phyloP scores from a whole-genome alignment of 2,329 filamentous ascomycete genomes.

The Curvularia spicifera region DNA sequence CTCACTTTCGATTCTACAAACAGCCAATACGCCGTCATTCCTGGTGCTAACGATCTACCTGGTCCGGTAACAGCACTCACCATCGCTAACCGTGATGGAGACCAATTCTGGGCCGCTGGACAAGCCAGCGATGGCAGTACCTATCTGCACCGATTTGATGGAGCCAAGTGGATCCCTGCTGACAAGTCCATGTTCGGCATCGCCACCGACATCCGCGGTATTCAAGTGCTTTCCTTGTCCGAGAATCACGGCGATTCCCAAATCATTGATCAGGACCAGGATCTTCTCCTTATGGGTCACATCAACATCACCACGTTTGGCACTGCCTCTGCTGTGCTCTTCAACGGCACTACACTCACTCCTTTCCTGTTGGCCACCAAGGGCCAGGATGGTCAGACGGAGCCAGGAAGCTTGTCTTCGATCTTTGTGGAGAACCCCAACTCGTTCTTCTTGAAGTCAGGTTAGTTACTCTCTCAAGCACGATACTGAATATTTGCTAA shows the following conservation, averaged over 20 bases:
- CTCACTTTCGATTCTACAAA: slow-evolving; percentile 74
- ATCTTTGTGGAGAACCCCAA: slow-evolving; percentile 81
- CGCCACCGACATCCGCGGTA: slow-evolving; percentile 73
- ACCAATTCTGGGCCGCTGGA: slow-evolving; percentile 83
- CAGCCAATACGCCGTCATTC: slow-evolving; percentile 69
- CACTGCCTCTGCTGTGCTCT: slow-evolving; percentile 83
- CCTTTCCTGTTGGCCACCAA: slow-evolving; percentile 83
- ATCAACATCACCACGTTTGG: slow-evolving; percentile 78
- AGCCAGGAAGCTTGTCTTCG: slow-evolving; percentile 74
- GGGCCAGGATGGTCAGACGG: slow-evolving; percentile 58
- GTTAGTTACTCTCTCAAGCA: slow-evolving; percentile 56
- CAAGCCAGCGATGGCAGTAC: slow-evolving; percentile 69
- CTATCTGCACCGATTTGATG: slow-evolving; percentile 85
- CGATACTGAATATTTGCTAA: slow-evolving; percentile 15
- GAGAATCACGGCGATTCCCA: slow-evolving; percentile 69
- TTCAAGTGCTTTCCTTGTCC: slow-evolving; percentile 80
- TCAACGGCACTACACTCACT: slow-evolving; percentile 77
- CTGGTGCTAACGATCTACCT: slow-evolving; percentile 70
- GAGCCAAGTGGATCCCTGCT: slow-evolving; percentile 71
- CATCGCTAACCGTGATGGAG: slow-evolving; percentile 72
- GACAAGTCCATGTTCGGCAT: slow-evolving; percentile 62
- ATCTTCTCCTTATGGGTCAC: slow-evolving; percentile 83
- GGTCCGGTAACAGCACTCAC: slow-evolving; percentile 81
- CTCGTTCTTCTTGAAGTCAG: slow-evolving; percentile 71
- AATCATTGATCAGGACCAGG: slow-evolving; percentile 70